phyloP scores from a whole-genome alignment of 495 filamentous ascomycete species.

The Corynascus novoguineensis region DNA sequence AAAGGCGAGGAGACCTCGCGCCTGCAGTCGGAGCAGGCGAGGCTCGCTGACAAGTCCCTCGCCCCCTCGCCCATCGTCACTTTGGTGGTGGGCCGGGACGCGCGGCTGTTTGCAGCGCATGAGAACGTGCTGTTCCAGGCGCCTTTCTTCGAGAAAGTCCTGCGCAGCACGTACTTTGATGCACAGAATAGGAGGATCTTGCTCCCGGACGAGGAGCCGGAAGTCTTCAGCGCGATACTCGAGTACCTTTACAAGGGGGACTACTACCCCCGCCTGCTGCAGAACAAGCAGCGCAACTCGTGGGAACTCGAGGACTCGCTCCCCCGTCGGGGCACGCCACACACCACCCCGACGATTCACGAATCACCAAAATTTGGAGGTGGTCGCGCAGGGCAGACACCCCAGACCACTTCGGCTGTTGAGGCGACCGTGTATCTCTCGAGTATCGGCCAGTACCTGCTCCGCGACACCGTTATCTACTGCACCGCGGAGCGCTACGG shows the following conservation, averaged over 20 bases:
- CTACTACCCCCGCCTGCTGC: slow-evolving; percentile 73
- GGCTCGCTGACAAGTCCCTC: slow-evolving; percentile 37
- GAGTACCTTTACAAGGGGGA: slow-evolving; percentile 94
- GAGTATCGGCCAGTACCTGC: slow-evolving; percentile 62
- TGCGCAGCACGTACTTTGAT: slow-evolving; percentile 57
- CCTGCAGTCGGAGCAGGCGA: slow-evolving; percentile 38
- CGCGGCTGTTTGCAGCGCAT: slow-evolving; percentile 86
- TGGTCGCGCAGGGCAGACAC: slow-evolving; percentile 45
- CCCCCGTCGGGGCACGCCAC: slow-evolving; percentile 30
- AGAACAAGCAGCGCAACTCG: slow-evolving; percentile 59
- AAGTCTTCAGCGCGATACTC: slow-evolving; percentile 83
- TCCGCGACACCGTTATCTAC: slow-evolving; percentile 89
- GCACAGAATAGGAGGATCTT: slow-evolving; percentile 61
- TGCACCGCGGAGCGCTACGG: slow-evolving; percentile 81
- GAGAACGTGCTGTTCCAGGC: slow-evolving; percentile 77
- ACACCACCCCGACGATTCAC: slow-evolving; percentile 35
- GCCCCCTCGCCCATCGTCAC: slow-evolving; percentile 73
- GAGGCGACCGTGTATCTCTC: slow-evolving; percentile 67
- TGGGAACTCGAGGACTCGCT: slow-evolving; percentile 68
- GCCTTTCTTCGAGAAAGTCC: slow-evolving; percentile 67
- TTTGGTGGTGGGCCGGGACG: slow-evolving; percentile 70
- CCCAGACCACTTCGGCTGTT: slow-evolving; percentile 46
- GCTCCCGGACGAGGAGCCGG: slow-evolving; percentile 79
- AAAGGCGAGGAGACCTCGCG: slow-evolving; percentile 31
- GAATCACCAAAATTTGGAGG: slow-evolving; percentile 38